Evolutionary conservation across 768 basidiomycete species (phyloP).

Genomic region (Gymnopilus dilepis): DNA sequence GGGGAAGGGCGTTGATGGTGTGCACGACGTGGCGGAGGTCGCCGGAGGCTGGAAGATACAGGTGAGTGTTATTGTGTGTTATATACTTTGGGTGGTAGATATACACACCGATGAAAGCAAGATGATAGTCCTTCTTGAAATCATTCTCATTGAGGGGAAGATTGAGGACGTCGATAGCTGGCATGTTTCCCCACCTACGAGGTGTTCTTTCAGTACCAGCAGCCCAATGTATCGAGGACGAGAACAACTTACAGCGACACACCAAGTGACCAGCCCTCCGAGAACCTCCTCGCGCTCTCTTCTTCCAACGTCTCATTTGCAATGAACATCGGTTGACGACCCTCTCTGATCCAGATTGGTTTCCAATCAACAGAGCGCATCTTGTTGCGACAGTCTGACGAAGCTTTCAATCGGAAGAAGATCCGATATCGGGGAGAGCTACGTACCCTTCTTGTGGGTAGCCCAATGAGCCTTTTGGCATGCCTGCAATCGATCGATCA

Average conservation of each 20-base stretch:
- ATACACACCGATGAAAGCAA: slow-evolving; percentile 33
- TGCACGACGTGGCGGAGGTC: slow-evolving; percentile 50
- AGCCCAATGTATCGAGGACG: not conserved
- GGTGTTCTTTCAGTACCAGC: not conserved
- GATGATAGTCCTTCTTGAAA: slow-evolving; percentile 25
- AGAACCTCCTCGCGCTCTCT: not conserved
- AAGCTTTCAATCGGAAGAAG: not conserved
- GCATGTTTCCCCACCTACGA: slow-evolving; percentile 39
- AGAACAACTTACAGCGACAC: slow-evolving; percentile 27
- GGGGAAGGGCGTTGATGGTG: slow-evolving; percentile 48
- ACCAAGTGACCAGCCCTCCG: slow-evolving; percentile 21
- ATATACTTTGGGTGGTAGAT: not conserved
- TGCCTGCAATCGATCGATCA: slow-evolving; percentile 36
- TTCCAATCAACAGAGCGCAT: slow-evolving; percentile 29
- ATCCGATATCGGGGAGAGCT: not conserved
- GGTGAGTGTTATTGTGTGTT: not conserved
- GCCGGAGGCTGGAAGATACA: slow-evolving; percentile 49
- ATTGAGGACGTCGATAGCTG: slow-evolving; percentile 35
- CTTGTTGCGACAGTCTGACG: slow-evolving; percentile 32
- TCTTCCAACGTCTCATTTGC: not conserved
- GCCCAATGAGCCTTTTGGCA: slow-evolving; percentile 50
- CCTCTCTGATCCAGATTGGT: slow-evolving; percentile 28
- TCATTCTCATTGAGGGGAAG: slow-evolving; percentile 33
- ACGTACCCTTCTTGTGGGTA: slow-evolving; percentile 41
- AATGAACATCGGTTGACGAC: slow-evolving; percentile 27